Evolutionary conservation across 352 stramenopile species (phyloP), one percentile per base, ranked within the genome.

Genomic region (Halophytophthora batemanensis): DNA sequence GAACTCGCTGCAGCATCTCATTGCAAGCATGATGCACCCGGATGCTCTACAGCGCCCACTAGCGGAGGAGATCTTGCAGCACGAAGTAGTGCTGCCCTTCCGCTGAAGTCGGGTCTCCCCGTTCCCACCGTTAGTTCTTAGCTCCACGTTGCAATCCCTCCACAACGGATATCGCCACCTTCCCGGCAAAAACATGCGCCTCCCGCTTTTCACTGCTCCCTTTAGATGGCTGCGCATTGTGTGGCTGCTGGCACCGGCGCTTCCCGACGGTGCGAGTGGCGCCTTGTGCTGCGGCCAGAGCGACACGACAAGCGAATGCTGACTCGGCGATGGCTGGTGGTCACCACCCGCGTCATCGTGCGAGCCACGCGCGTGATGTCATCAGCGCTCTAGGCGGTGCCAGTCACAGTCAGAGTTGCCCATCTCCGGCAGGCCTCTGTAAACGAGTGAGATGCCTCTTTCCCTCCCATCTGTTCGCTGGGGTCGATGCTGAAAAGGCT

Each of bases 11-110:
- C 83, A 92, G 71, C 81, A 94, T 48, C 53, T 94, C 38, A 90
- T 92, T 43, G 78, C 77, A 19, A 88, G 71, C 53, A 91, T 94
- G 83, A 87, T 94, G 83, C 83, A 94, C 53, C 83, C 81, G 13
- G 83, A 94, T 40, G 79, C 79, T n/a, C 62, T 92, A 36, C 79
- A 91, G 46, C 77, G 83, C 18, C 83, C 83, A 36, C 71, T 85
- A 3, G 81, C 83, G 25, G 79, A 90, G 46, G 83, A 94, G 49
- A 94, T 94, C 38, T 35, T 94, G 45, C 81, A 91, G 62, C 83
- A 94, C 42, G 83, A 93, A 44, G 77, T 88, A 22, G 75, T 93
- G 35, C 60, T 81, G 19, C 76, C 82, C 23, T 89, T 87, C 63
- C 64, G 68, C 33, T 72, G 52, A 72, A 15, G 33, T 37, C 40